phyloP scores from a whole-genome alignment of 2,329 filamentous ascomycete species.

The Aureobasidium sp. region DNA sequence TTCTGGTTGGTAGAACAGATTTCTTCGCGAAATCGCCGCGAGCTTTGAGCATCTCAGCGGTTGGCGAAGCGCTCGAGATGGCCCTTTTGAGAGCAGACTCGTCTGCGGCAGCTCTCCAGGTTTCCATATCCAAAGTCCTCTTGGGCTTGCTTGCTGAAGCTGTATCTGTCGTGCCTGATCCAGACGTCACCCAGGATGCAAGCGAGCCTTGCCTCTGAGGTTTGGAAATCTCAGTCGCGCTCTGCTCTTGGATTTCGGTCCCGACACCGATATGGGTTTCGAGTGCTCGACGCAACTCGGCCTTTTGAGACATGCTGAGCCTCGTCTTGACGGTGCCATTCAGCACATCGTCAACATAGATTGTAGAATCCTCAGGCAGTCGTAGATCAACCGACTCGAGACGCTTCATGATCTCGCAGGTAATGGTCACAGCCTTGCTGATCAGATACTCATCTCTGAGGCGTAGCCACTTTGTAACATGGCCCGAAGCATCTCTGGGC shows the following conservation, averaged over 20 bases:
- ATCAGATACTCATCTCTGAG: constrained; percentile 82
- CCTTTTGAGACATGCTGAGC: constrained; percentile 70
- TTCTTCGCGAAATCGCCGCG: constrained; percentile 20
- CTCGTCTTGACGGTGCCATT: constrained; percentile 64
- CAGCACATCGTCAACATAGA: constrained; percentile 58
- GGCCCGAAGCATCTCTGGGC: constrained; percentile 55
- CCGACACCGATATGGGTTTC: constrained; percentile 42
- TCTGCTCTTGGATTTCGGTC: constrained; percentile 16
- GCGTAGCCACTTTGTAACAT: constrained; percentile 78
- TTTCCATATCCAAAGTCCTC: constrained; percentile 27
- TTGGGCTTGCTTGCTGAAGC: constrained; percentile 11
- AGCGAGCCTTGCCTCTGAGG: constrained; percentile 32
- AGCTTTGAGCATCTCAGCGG: constrained; percentile 17
- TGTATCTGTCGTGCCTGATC: constrained; percentile 18
- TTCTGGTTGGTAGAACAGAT: constrained; percentile 23
- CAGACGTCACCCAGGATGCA: constrained; percentile 32
- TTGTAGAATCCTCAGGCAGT: constrained; percentile 51
- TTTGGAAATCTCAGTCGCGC: constrained; percentile 20
- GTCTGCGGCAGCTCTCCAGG: constrained; percentile 27
- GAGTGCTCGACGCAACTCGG: constrained; percentile 61
- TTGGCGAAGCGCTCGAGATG: constrained; percentile 24
- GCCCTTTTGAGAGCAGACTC: constrained; percentile 21
- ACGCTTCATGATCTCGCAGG: constrained; percentile 74
- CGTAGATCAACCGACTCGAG: constrained; percentile 70
- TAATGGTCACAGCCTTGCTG: constrained; percentile 68